A percentile compares a stretch with the other conserved stretches of the same genome.
Evolutionary conservation across 1,284 basidiomycete species (phyloP).

Genomic region (Meira miltonrushii): DNA sequence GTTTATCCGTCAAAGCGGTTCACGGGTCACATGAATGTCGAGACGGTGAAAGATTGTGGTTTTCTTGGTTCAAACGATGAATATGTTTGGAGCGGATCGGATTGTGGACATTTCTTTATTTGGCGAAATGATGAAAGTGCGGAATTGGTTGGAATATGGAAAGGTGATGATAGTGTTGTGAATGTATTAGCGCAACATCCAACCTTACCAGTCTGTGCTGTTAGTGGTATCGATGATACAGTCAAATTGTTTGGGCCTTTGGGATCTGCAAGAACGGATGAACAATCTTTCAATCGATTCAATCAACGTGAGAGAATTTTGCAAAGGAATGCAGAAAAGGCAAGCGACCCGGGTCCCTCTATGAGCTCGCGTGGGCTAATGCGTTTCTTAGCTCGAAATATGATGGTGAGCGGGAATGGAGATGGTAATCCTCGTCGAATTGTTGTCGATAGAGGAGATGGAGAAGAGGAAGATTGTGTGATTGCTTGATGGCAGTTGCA

Average conservation of each 20-base stretch:
- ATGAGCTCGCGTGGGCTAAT: background rate
- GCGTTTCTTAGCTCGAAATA: slow-evolving; percentile 3
- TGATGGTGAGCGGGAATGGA: background rate
- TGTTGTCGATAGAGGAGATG: background rate
- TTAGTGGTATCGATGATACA: slow-evolving; percentile 81
- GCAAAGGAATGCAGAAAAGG: background rate
- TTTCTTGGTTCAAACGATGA: slow-evolving; percentile 74
- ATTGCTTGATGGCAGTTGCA: background rate
- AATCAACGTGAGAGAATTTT: background rate
- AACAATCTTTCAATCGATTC: background rate
- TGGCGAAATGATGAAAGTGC: slow-evolving; percentile 52
- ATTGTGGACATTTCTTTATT: slow-evolving; percentile 71
- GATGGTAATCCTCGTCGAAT: background rate
- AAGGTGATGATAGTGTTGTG: slow-evolving; percentile 55
- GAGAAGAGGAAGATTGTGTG: slow-evolving; percentile 9
- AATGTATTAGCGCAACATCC: slow-evolving; percentile 83
- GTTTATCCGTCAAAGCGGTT: slow-evolving; percentile 68
- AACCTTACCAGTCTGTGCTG: slow-evolving; percentile 68
- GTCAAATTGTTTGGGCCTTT: slow-evolving; percentile 76
- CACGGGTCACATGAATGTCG: slow-evolving; percentile 71
- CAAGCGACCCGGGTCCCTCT: background rate
- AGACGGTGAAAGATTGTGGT: slow-evolving; percentile 87
- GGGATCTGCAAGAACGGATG: background rate
- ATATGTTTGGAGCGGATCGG: slow-evolving; percentile 77
- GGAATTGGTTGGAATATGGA: slow-evolving; percentile 28